A percentile compares a stretch with the other conserved stretches of the same genome.
phyloP scores from a whole-genome alignment of 208 protist species.

The Trypanosoma boissoni region DNA sequence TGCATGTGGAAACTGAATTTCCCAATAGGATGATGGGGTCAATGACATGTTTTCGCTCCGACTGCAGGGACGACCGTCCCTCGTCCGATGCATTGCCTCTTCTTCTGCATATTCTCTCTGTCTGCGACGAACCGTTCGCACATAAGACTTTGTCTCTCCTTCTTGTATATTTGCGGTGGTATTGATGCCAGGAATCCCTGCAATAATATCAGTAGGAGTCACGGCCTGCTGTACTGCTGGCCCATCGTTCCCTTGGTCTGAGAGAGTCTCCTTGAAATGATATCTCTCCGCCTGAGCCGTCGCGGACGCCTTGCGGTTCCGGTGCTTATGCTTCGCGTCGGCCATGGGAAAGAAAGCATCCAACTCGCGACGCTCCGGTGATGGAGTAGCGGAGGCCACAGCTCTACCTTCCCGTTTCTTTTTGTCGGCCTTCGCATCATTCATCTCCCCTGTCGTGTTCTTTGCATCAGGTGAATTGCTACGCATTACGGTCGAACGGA shows the following conservation, averaged over 20 bases:
- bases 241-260: not conserved
- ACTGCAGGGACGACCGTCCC: not conserved
- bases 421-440: no score
- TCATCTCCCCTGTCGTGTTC: no score
- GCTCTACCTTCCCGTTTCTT: no score
- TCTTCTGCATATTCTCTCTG: conserved; percentile 15
- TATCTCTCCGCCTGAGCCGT: not conserved
- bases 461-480: no score
- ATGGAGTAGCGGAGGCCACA: conserved; percentile 15
- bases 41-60: conserved; percentile 7
- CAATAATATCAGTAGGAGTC: conserved; percentile 31
- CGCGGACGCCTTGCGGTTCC: no score
- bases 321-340: conserved; percentile 9
- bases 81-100: not conserved
- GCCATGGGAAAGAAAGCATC: conserved; percentile 35
- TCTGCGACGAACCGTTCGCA: conserved; percentile 10
- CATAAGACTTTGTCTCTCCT: conserved; percentile 9
- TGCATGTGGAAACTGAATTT: conserved; percentile 46
- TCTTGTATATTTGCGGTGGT: not conserved
- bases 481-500: no score
- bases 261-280: not conserved
- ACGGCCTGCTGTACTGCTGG: not conserved
- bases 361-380: conserved; percentile 31
- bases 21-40: conserved; percentile 73
- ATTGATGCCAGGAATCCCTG: conserved; percentile 19